Conservation (phyloP, 164 flowering plant genomes). For the Santalum album region DNA sequence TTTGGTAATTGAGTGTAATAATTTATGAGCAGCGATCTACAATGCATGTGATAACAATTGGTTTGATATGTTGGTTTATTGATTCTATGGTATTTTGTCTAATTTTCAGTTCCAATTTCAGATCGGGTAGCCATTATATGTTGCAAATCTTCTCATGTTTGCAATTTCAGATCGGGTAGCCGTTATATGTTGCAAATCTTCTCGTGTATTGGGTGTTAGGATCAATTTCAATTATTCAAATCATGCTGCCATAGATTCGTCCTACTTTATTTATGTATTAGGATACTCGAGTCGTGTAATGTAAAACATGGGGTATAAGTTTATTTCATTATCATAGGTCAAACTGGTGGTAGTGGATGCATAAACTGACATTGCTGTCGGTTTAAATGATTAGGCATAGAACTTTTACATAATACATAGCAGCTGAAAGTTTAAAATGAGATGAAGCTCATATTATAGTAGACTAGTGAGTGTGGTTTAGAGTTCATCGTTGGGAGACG, state of each 20-base stretch:
- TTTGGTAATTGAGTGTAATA: not conserved
- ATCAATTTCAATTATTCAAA: no score
- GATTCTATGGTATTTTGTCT: not conserved
- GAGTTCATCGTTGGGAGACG: conserved; percentile 46
- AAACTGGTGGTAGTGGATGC: not conserved
- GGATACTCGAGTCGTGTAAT: not conserved
- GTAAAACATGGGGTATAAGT: not conserved
- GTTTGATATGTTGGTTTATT: not conserved
- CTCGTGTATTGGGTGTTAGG: no score
- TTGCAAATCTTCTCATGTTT: no score
- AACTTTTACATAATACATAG: no score
- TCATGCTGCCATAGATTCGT: not conserved
- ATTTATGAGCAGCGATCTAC: not conserved
- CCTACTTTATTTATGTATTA: not conserved
- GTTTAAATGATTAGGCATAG: no score
- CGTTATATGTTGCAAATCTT: no score
- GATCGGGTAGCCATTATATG: no score
- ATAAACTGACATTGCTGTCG: no score
- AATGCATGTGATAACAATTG: not conserved
- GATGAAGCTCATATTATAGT: no score
- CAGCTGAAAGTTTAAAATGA: no score
- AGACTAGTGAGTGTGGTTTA: conserved; percentile 6
- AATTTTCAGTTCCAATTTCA: no score
- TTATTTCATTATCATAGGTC: not conserved
- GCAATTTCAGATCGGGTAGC: no score